Evolutionary conservation across 2,329 filamentous ascomycete genomes (phyloP).

Genomic region (Stromatinia cepivora): DNA sequence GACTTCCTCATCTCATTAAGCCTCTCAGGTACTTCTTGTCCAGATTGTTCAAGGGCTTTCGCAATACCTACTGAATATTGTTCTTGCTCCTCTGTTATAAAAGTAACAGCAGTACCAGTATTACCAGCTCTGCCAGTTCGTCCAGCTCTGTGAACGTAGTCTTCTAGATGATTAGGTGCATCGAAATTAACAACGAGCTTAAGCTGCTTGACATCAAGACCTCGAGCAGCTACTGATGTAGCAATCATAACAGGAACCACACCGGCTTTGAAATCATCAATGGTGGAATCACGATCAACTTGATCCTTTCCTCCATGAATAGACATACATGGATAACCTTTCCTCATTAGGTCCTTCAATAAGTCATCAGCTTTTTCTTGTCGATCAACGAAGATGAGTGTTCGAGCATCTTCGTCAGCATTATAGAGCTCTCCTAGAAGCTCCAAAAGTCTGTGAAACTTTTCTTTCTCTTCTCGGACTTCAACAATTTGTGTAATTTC

Average conservation of each 20-base stretch:
- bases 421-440: constrained; percentile 85
- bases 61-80: constrained; percentile 85
- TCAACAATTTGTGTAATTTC: constrained; percentile 95
- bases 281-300: constrained; percentile 87
- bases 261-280: constrained; percentile 90
- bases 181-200: constrained; percentile 97
- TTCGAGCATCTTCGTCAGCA: constrained; percentile 83
- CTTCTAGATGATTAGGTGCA: constrained; percentile 89
- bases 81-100: constrained; percentile 88
- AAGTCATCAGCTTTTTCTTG: constrained; percentile 86
- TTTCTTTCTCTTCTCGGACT: constrained; percentile 76
- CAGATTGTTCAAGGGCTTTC: constrained; percentile 85
- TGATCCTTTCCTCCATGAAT: constrained; percentile 95
- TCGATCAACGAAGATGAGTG: constrained; percentile 87
- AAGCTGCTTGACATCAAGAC: constrained; percentile 92
- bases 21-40: constrained; percentile 74
- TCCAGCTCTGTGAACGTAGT: constrained; percentile 93
- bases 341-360: constrained; percentile 74
- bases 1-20: constrained; percentile 65
- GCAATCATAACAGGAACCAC: constrained; percentile 88
- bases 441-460: constrained; percentile 81
- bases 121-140: constrained; percentile 94
- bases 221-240: constrained; percentile 92
- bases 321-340: constrained; percentile 88
- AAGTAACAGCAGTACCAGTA: constrained; percentile 91